These are phyloP conservation scores for Phytophthora litchii DNA, from an alignment of 352 stramenopile genomes.

Conservation along the genomic window DNA sequence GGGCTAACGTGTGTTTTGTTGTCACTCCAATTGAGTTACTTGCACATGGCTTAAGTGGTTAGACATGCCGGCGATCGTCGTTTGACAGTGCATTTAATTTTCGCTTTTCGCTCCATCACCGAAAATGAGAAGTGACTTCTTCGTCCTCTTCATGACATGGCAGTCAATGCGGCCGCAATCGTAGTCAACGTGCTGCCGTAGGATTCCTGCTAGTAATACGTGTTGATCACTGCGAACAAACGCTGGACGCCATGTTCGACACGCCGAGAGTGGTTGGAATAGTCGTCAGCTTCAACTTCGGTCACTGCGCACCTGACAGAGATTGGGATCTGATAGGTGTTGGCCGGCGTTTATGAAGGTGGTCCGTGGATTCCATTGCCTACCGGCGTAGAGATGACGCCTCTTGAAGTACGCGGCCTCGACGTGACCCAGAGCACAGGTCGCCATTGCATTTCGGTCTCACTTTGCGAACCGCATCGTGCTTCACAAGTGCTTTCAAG, in stretches of 20 bases:
- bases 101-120: neutral
- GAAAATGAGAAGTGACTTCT: slow-evolving; percentile 2
- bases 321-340: slow-evolving; percentile 9
- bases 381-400: slow-evolving; percentile 21
- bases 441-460: neutral
- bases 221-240: no score
- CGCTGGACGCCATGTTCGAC: slow-evolving; percentile 1
- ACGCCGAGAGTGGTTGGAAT: slow-evolving; percentile 5
- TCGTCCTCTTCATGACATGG: slow-evolving; percentile 1
- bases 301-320: no score
- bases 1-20: neutral
- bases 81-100: no score
- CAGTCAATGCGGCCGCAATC: neutral
- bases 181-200: no score
- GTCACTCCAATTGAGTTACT: no score
- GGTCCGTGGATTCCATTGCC: no score
- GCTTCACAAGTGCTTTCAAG: slow-evolving; percentile 9
- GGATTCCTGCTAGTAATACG: no score
- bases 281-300: slow-evolving; percentile 13
- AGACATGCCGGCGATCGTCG: no score
- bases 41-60: no score
- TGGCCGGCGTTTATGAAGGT: neutral
- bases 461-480: slow-evolving; percentile 19
- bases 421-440: no score
- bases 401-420: slow-evolving; percentile 24